Evolutionary conservation across 208 protist genomes (phyloP), one percentile per base, ranked within the genome.

Genomic region (Trypanosoma vivax): DNA sequence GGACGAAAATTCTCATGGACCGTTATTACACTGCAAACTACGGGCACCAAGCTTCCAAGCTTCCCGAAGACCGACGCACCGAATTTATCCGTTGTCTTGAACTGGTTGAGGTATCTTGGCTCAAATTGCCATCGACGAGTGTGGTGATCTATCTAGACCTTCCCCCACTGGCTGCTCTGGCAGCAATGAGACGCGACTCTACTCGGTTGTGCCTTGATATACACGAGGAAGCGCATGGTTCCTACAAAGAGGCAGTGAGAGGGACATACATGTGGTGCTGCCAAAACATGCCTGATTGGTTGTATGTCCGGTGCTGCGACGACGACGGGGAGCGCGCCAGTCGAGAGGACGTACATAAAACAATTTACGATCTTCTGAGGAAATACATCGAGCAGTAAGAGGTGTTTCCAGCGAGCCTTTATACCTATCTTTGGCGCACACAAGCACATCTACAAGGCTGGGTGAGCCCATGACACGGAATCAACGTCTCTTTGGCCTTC

Each of bases 1-100:
- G 88, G 11, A 57, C 38, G 28, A 66, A 60, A 19, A 77, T 94
- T 25, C 55, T 95, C 50, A 66, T 94, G 5, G 91, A 96, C 64
- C 72, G 91, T 14, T 96, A 94, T 60, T 89, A 92, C 51, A 91
- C 88, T 3, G 73, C 88, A 18, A 95, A 94, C 54, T 96, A 84
- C 38, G 91, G 91, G 5, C 84, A 96, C 60, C 91, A 96, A 48
- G 84, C 73, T 19, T 83, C 76, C 21, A 96, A 96, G 57, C 60
- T 94, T 27, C 60, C 74, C 16, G 55, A 51, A 11, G 79, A 73
- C 5, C 50, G 88, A 58, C 74, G 87, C 9, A 67, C 61, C 13
- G 40, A 46, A 1, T 83, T 90, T 50, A 88, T 96, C 39, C 29
- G 55, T 6, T 45, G 79, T 38, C 66, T 95, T 24, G 65, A 79